These are phyloP conservation scores for Blastocystis sp. DNA, from an alignment of 352 stramenopile species.

Conservation along the genomic window DNA sequence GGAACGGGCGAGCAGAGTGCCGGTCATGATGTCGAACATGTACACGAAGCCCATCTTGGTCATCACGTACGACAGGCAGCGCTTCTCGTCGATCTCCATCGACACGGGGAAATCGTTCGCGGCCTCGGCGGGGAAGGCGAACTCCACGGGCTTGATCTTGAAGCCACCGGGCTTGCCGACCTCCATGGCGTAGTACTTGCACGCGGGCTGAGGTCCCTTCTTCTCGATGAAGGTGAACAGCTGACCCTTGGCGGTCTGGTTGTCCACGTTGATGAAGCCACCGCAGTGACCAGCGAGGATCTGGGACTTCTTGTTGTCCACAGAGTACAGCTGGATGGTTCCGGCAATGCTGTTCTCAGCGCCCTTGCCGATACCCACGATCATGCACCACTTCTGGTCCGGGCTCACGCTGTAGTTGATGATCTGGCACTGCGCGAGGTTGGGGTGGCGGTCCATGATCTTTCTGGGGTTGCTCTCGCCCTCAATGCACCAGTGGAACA, in stretches of 20 bases:
- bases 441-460: conserved; percentile 95
- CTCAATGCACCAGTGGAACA: conserved; percentile 98
- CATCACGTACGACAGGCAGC: conserved; percentile 97
- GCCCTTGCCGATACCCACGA: conserved; percentile 94
- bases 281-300: conserved; percentile 94
- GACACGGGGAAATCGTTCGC: conserved; percentile 96
- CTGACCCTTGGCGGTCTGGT: conserved; percentile 80
- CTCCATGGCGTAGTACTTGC: conserved; percentile 92
- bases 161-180: conserved; percentile 94
- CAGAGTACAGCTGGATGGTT: conserved; percentile 93
- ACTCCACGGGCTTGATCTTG: conserved; percentile 87
- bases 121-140: conserved; percentile 93
- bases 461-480: conserved; percentile 85
- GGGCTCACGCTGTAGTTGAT: conserved; percentile 98
- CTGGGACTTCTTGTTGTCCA: conserved; percentile 98
- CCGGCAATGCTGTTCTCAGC: conserved; percentile 83
- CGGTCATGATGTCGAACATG: conserved; percentile 97
- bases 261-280: conserved; percentile 91
- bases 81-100: conserved; percentile 88
- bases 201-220: conserved; percentile 77
- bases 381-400: conserved; percentile 96
- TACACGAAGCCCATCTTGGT: conserved; percentile 99
- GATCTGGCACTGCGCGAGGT: conserved; percentile 92
- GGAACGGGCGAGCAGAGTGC: conserved; percentile 95
- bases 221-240: conserved; percentile 89